phyloP scores from a whole-genome alignment of 352 stramenopile species.

The Thraustochytrium striatum region DNA sequence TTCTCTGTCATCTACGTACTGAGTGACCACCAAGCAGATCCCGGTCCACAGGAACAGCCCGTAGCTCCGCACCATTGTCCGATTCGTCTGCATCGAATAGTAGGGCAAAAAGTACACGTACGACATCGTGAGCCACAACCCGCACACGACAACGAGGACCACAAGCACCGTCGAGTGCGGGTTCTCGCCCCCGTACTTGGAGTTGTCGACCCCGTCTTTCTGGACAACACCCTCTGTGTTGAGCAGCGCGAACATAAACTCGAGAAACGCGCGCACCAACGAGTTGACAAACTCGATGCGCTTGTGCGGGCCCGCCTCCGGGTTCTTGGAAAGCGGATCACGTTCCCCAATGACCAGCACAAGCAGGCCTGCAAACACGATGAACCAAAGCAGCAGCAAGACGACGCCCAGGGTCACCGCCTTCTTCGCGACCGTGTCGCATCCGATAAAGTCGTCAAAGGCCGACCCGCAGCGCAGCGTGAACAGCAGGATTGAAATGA shows the following conservation, averaged over 20 bases:
- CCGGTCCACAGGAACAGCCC: conserved; percentile 25
- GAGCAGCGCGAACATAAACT: conserved; percentile 14
- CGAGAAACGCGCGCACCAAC: conserved; percentile 26
- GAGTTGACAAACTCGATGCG: conserved; percentile 46
- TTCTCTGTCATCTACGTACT: conserved; percentile 11
- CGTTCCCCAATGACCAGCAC: conserved; percentile 41
- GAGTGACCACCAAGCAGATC: conserved; percentile 12
- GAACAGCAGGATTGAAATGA: conserved; percentile 28
- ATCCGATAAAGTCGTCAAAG: conserved; percentile 29
- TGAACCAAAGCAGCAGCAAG: conserved; percentile 30
- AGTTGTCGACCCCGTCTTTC: no score
- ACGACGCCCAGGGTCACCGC: background rate
- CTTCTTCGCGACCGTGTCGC: background rate
- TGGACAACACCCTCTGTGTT: no score
- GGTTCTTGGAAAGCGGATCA: background rate
- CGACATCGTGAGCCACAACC: conserved; percentile 24
- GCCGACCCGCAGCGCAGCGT: background rate
- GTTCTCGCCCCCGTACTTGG: background rate
- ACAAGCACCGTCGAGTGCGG: background rate
- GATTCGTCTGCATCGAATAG: conserved; percentile 39
- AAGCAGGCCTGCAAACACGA: conserved; percentile 35
- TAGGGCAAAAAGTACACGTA: conserved; percentile 49
- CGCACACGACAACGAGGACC: background rate
- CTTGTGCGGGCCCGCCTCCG: conserved; percentile 43
- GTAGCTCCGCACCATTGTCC: conserved; percentile 16